phyloP scores from a whole-genome alignment of 805 yeast genomes.

The Metschnikowia lochheadii region DNA sequence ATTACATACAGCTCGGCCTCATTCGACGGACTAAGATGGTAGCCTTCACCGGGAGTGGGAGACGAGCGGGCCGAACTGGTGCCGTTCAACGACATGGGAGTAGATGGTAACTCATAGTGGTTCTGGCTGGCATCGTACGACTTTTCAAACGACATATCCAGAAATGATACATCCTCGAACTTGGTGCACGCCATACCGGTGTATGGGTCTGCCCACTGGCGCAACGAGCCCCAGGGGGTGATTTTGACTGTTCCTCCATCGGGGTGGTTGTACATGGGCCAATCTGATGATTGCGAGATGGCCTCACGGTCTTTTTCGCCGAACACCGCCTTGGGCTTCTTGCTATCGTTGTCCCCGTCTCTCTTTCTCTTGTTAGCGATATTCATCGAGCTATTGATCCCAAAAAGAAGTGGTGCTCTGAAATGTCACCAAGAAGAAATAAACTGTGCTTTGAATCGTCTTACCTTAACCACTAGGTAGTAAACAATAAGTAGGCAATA shows the following conservation, averaged over 20 bases:
- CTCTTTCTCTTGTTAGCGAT: conserved; percentile 20
- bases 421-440: no score
- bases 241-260: conserved; percentile 59
- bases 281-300: conserved; percentile 31
- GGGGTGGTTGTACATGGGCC: conserved; percentile 57
- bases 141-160: conserved; percentile 19
- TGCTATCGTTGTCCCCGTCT: conserved; percentile 22
- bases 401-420: no score
- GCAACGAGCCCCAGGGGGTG: conserved; percentile 60
- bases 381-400: not conserved
- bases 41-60: conserved; percentile 16
- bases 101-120: conserved; percentile 18
- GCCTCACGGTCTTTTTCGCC: conserved; percentile 18
- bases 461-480: no score
- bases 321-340: conserved; percentile 19
- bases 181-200: conserved; percentile 45
- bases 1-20: conserved; percentile 39
- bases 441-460: no score
- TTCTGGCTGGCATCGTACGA: conserved; percentile 6
- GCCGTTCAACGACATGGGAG: conserved; percentile 18
- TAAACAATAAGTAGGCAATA: no score
- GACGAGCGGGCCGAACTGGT: conserved; percentile 14
- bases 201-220: conserved; percentile 39
- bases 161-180: conserved; percentile 41
- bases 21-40: conserved; percentile 31